Base-by-base conservation (phyloP, 768 basidiomycete genomes). In the Trametopsis cervina region DNA sequence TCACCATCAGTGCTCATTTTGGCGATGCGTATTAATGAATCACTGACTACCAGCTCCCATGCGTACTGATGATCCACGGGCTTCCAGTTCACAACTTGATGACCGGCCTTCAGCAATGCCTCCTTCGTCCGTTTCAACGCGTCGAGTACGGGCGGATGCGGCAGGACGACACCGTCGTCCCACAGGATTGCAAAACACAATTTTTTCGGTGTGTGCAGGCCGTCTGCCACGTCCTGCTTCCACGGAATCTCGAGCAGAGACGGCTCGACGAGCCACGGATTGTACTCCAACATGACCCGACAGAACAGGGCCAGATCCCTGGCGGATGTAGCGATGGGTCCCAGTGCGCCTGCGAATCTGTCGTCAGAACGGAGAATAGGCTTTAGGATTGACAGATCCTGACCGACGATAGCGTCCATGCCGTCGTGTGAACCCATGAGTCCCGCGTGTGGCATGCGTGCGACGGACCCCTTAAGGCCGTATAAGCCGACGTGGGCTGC, bases 401-500 rank as follows among this genome's bases (percentile, higher is more conserved):
- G 41, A 52, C 50, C 50, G n/a, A 74, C 52, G 45, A 77, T 72
- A 47, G 69, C 72, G 43, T 78, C 77, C 70, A 77, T 75, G 17
- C 76, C 77, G 49, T 73, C 69, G 50, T 73, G 72, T 23, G 75
- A 73, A 42, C 75, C 72, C 38, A 69, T 52, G 36, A 76, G 64
- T 21, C 75, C 75, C 0, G 70, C 72, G 59, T 77, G 76, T 33
- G 76, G 76, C 51, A 76, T 63, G 37, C 76, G 72, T 20, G 67
- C 70, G 40, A 76, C 73, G 13, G 75, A 76, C 17, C 69, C 69
- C 60, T 94, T 95, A 22, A 96, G 58, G 15, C 84, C 76, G 60
- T 84, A 96, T 22, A 89, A 70, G 0, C 90, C 91, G 53, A 82
- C 88, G 56, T 85, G 88, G 3, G 77, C 75, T 0, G 88, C 68